These are phyloP conservation scores for Dioszegia hungarica DNA, from an alignment of 768 basidiomycete species.

Conservation along the genomic window DNA sequence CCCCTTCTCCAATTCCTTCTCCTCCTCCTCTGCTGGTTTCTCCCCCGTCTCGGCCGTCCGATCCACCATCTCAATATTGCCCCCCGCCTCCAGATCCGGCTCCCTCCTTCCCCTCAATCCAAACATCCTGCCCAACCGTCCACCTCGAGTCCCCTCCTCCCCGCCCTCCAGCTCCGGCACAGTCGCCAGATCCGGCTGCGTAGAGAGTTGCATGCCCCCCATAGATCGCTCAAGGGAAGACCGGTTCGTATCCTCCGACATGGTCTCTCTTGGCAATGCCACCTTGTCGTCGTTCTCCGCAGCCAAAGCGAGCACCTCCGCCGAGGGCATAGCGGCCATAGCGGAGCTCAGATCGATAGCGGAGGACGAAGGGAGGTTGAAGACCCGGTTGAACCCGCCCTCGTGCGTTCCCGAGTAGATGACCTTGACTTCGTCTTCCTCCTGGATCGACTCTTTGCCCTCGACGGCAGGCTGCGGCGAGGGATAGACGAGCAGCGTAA, in stretches of 20 bases:
- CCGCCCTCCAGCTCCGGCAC: slow-evolving; percentile 33
- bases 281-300: slow-evolving; percentile 3
- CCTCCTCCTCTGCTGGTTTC: slow-evolving; percentile 38
- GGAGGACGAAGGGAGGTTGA: slow-evolving; percentile 72
- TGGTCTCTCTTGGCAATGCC: slow-evolving; percentile 2
- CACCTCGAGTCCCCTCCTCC: slow-evolving; percentile 9
- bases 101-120: slow-evolving; percentile 24
- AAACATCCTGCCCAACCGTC: slow-evolving; percentile 22
- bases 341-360: slow-evolving; percentile 65
- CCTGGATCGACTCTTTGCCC: slow-evolving; percentile 55
- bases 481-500: slow-evolving; percentile 71
- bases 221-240: slow-evolving; percentile 17
- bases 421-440: slow-evolving; percentile 52
- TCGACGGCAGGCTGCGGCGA: slow-evolving; percentile 50
- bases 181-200: slow-evolving; percentile 21
- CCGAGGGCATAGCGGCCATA: slow-evolving; percentile 16
- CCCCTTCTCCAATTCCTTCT: slow-evolving; percentile 54
- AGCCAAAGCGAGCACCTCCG: slow-evolving; percentile 7
- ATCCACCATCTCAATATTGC: slow-evolving; percentile 32
- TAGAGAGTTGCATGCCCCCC: slow-evolving; percentile 6
- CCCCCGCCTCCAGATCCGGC: slow-evolving; percentile 30
- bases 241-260: slow-evolving; percentile 19
- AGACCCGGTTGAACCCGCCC: slow-evolving; percentile 73
- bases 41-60: slow-evolving; percentile 36
- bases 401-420: slow-evolving; percentile 65